phyloP scores from a whole-genome alignment of 2,329 filamentous ascomycete species.

The Sporothrix curviconia region DNA sequence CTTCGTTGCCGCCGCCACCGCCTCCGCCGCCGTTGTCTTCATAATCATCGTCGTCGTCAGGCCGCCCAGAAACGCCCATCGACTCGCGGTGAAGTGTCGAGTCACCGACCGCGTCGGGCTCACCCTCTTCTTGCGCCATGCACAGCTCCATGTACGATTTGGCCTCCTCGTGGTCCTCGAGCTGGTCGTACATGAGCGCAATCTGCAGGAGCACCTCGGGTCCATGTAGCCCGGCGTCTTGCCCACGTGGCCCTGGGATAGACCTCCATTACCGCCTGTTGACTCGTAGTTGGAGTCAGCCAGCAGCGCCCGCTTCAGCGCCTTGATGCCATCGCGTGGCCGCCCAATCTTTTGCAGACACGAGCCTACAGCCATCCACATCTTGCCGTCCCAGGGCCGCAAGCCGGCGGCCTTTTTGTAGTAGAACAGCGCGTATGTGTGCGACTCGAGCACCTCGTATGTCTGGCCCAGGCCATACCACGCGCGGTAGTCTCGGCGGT shows the following conservation, averaged over 20 bases:
- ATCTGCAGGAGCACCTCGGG: conserved; percentile 89
- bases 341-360: conserved; percentile 87
- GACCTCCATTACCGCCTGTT: conserved; percentile 33
- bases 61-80: conserved; percentile 19
- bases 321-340: conserved; percentile 85
- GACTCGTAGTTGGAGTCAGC: conserved; percentile 78
- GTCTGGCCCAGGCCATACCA: conserved; percentile 98
- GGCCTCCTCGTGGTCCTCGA: conserved; percentile 71
- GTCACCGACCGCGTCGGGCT: conserved; percentile 38
- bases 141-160: conserved; percentile 95
- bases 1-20: conserved; percentile 22
- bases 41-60: conserved; percentile 34
- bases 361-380: conserved; percentile 95
- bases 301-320: conserved; percentile 83
- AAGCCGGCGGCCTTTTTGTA: conserved; percentile 92
- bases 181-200: conserved; percentile 76
- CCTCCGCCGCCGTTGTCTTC: conserved; percentile 30
- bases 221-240: conserved; percentile 61
- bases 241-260: conserved; percentile 42
- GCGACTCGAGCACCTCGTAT: conserved; percentile 97
- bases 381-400: conserved; percentile 93
- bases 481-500: conserved; percentile 90
- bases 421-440: conserved; percentile 94
- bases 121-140: conserved; percentile 82
- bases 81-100: conserved; percentile 52